These are phyloP conservation scores for Psidium guajava DNA, from an alignment of 345 rosid species.

Conservation along the genomic window DNA sequence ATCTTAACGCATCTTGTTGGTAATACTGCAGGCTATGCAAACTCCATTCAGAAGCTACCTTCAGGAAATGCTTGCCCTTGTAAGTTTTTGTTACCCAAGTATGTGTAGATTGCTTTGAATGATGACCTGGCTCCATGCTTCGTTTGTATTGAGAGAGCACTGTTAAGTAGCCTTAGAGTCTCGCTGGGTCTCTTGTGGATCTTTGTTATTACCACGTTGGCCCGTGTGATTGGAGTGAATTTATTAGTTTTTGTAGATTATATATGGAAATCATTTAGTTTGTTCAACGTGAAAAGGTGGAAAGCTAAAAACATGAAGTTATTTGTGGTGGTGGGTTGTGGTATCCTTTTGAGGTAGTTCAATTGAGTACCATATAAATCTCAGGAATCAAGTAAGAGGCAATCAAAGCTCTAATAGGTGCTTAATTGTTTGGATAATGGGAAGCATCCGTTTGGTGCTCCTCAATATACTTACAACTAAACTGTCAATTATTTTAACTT, in stretches of 20 bases:
- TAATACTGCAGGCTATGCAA: constrained; percentile 53
- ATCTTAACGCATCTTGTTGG: background rate
- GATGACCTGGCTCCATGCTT: background rate
- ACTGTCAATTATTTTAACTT: background rate
- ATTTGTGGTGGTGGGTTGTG: background rate
- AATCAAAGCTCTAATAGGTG: background rate
- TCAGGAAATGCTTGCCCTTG: constrained; percentile 84
- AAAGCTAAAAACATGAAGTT: background rate
- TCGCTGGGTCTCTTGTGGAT: background rate
- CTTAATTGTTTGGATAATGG: background rate
- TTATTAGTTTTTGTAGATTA: background rate
- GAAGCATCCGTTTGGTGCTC: background rate
- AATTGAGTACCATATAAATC: background rate
- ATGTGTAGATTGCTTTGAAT: background rate
- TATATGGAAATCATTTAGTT: background rate
- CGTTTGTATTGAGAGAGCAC: background rate
- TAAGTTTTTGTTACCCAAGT: constrained; percentile 26
- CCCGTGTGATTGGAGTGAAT: background rate
- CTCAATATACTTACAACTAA: background rate
- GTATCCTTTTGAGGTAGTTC: background rate
- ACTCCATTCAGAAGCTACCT: constrained; percentile 96
- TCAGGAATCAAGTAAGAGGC: background rate
- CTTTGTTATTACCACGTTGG: background rate
- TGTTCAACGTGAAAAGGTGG: background rate
- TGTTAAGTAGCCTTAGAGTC: background rate